A percentile compares a stretch with the other conserved stretches of the same genome.
These are phyloP conservation scores for Starmera amethionina DNA, from an alignment of 805 yeast genomes.

Conservation along the genomic window DNA sequence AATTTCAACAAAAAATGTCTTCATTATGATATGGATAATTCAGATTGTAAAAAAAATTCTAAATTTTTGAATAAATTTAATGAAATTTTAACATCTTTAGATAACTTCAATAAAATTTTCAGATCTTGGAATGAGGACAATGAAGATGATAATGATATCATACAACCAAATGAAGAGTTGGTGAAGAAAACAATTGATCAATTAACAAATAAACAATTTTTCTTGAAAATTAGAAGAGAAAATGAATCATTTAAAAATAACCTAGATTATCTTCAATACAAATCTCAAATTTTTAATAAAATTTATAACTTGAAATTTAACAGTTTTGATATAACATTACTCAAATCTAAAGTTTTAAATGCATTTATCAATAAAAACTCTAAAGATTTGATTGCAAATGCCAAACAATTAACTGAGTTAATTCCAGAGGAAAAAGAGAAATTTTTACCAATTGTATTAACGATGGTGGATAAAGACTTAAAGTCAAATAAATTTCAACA, in stretches of 20 bases:
- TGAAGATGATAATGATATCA: constrained; percentile 20
- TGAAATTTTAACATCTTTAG: constrained; percentile 21
- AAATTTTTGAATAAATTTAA: constrained; percentile 41
- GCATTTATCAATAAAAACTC: constrained; percentile 20
- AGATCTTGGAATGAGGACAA: constrained; percentile 22
- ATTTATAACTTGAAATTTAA: constrained; percentile 8
- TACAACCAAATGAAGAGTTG: constrained; percentile 32
- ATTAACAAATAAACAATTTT: constrained; percentile 19
- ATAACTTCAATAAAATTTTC: constrained; percentile 35
- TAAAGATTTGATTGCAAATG: constrained; percentile 17
- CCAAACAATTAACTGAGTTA: constrained; percentile 14
- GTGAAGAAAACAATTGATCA: constrained; percentile 27
- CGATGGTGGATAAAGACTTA: constrained; percentile 27
- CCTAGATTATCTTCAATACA: constrained; percentile 9
- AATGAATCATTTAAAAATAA: constrained; percentile 13
- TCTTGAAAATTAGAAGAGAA: constrained; percentile 13
- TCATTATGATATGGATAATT: constrained; percentile 65
- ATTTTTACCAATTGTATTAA: constrained; percentile 29
- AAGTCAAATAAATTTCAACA: constrained; percentile 23
- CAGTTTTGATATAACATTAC: constrained; percentile 21
- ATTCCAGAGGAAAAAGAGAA: constrained; percentile 10
- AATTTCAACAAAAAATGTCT: constrained; percentile 56
- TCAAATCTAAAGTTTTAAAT: constrained; percentile 32
- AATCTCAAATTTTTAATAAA: constrained; percentile 11
- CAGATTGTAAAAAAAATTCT: constrained; percentile 45